phyloP scores from a whole-genome alignment of 768 basidiomycete species.

The Chalciporus chontae region DNA sequence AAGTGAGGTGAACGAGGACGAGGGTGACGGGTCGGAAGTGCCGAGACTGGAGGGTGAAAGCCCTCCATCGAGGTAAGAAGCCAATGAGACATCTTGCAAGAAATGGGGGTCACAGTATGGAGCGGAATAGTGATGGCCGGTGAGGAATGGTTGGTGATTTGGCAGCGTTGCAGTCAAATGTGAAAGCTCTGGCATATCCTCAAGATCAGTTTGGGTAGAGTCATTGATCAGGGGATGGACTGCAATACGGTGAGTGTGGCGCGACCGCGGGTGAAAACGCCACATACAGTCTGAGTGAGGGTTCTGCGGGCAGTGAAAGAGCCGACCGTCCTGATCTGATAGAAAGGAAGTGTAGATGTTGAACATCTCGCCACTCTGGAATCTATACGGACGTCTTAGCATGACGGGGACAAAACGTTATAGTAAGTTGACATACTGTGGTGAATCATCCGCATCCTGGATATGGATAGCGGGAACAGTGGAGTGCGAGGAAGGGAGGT shows the following conservation, averaged over 20 bases:
- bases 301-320: slow-evolving; percentile 2
- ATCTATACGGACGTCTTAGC: slow-evolving; percentile 13
- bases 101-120: slow-evolving; percentile 4
- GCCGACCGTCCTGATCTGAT: not conserved
- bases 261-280: not conserved
- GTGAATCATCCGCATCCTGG: slow-evolving; percentile 6
- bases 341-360: not conserved
- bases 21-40: slow-evolving; percentile 22
- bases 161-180: slow-evolving; percentile 9
- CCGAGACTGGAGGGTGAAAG: slow-evolving; percentile 13
- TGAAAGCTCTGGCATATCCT: slow-evolving; percentile 19
- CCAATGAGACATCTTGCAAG: not conserved
- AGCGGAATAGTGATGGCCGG: not conserved
- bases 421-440: slow-evolving; percentile 16
- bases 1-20: slow-evolving; percentile 24
- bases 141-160: slow-evolving; percentile 4
- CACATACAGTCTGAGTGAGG: slow-evolving; percentile 7
- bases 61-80: not conserved
- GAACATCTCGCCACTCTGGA: slow-evolving; percentile 5
- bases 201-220: slow-evolving; percentile 6
- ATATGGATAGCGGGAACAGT: slow-evolving; percentile 21
- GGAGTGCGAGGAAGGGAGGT: not conserved
- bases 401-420: not conserved
- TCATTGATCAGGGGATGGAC: not conserved
- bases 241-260: slow-evolving; percentile 16